Base-by-base conservation (phyloP, 345 rosid species). In the Gossypium australe region DNA sequence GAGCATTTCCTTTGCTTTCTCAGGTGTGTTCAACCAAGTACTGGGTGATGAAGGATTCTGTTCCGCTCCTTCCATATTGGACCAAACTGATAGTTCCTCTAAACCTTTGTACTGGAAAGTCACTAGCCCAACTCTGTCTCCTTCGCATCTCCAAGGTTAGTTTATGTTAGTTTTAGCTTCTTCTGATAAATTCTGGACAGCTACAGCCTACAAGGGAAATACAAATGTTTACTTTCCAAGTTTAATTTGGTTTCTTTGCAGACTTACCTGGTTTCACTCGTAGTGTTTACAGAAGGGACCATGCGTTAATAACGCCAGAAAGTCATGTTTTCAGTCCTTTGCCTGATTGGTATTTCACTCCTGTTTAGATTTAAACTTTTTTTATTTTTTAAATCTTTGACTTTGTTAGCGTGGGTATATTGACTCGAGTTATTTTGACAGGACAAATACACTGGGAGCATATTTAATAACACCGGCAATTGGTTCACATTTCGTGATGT, bases 401-500 rank as follows among this genome's bases (percentile, higher is more conserved):
- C 7, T 22, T 11, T 55, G 49, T 65, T 17, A 24, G 73, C 29
- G 41, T 34, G 60, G 45, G 60, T 65, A 45, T 72, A 76, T 68
- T 73, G 77, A 77, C 77, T 60, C 18, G 62, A 65, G 71, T 62
- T 80, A 43, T 22, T 80, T 77, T 85, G 51, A 67, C 84, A 95
- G 97, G 99, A 84, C 66, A 48, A 89, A 90, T 77, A 84, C 99
- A 61, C 67, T 91, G 80, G 99, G 92, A 17, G 97, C 98, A 11
- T 92, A 87, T 78, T 75, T 95, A 79, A 80, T 95, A 79, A 90
- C 99, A 3, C 97, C 99, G 0, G 93, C 91, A 48, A 88, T 86
- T 85, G 99, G 96, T 58, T 87, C 99, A 53, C 97, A 95, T 81
- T 95, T 95, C 74, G 94, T 84, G 77, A 92, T 95, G 98, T 90